Evolutionary conservation across 2,329 filamentous ascomycete species (phyloP), one percentile per base, ranked within the genome.

Genomic region (Leptographium procerum): DNA sequence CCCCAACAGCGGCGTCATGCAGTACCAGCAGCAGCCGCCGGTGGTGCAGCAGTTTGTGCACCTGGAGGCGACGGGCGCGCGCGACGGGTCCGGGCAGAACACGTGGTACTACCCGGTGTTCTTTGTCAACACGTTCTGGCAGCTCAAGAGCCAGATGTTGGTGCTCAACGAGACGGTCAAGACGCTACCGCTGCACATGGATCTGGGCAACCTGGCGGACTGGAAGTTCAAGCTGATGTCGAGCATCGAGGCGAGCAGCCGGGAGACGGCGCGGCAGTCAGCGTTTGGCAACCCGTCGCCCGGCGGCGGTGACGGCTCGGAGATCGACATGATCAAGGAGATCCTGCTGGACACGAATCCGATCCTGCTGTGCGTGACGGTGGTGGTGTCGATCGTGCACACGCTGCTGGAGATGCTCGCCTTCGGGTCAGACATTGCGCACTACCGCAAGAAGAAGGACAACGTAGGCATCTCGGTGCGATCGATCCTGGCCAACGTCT

Each of bases 361-460:
- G 40, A 95, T 91, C 69, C 84, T 99, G 33, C 83, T 99, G 45
- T 86, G 81, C 29, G 86, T 95, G 34, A 99, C 94, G 1, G 84
- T 84, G 29, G 72, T 95, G 10, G 94, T 95, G 65, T 91, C 85
- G 63, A 81, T 99, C 59, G 79, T 94, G 45, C 94, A 99, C 74
- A 91, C 96, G 81, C 77, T 99, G 65, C 92, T 99, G 63, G 94
- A 99, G 73, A 91, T 88, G 68, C 82, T 99, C 36, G 94, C 94
- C 1, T 99, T 99, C 77, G 96, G 95, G 68, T 96, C 88, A 69
- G 94, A 99, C 70, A 96, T 99, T 70, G 85, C 91, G 54, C 94
- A 99, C 74, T 99, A 94, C 84, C 89, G 91, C 69, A 96, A 97
- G 78, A 99, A 99, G 86, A 99, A 99, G 79, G 95, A 97, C 75